phyloP scores from a whole-genome alignment of 306 rosid species.

The Casuarina glauca region DNA sequence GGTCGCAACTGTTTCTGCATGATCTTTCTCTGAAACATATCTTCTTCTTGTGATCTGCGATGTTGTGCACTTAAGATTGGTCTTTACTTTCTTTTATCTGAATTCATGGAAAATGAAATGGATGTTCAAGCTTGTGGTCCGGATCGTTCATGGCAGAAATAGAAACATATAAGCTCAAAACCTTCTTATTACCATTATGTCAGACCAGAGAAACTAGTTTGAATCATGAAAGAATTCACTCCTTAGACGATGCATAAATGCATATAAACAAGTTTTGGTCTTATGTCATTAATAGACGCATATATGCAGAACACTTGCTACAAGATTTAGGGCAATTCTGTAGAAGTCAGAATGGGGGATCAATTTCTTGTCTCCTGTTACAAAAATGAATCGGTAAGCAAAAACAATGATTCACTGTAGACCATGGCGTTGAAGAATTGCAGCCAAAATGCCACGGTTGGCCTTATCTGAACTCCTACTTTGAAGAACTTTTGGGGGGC shows the following conservation, averaged over 20 bases:
- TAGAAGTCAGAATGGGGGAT: neutral
- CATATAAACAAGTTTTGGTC: too few species aligned
- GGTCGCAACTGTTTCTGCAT: conserved; percentile 19
- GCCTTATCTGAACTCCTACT: neutral
- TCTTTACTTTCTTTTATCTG: neutral
- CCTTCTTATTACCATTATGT: too few species aligned
- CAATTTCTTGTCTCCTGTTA: conserved; percentile 2
- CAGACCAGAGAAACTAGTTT: too few species aligned
- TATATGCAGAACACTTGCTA: neutral
- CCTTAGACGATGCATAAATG: too few species aligned
- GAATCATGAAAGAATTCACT: too few species aligned
- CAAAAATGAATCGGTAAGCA: conserved; percentile 1
- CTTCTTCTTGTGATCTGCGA: neutral
- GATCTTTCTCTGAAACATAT: neutral
- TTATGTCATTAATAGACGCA: too few species aligned
- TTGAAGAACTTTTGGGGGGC: conserved; percentile 29
- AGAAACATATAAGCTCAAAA: neutral
- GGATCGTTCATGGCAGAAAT: neutral
- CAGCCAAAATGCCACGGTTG: neutral
- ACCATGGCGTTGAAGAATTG: conserved; percentile 15
- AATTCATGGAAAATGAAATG: neutral
- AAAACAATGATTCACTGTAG: neutral
- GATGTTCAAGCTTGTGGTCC: neutral
- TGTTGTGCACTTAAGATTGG: neutral
- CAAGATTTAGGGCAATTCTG: neutral